Percentiles rank a stretch among this genome's conserved stretches.
Conservation (phyloP, 345 rosid genomes). For the Litchi chinensis region DNA sequence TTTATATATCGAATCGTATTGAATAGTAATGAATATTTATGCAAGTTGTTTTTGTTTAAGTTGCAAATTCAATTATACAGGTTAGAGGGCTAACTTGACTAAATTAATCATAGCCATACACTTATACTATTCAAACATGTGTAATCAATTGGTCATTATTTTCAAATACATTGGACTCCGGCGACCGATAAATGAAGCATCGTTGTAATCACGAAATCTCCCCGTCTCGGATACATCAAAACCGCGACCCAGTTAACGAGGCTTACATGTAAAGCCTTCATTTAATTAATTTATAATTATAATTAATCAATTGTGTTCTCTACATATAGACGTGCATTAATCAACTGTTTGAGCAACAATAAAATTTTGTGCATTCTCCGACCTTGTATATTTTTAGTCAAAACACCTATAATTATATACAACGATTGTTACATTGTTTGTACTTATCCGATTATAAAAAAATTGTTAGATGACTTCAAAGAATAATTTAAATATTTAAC, state of each 20-base stretch:
- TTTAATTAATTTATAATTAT: background rate
- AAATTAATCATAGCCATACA: no score
- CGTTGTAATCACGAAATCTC: conserved; percentile 23
- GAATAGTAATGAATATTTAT: no score
- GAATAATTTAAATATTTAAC: background rate
- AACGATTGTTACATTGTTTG: background rate
- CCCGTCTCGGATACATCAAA: conserved; percentile 11
- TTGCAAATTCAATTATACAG: no score
- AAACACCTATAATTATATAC: background rate
- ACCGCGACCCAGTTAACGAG: background rate
- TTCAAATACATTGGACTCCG: background rate
- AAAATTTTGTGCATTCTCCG: background rate
- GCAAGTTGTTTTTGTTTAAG: no score
- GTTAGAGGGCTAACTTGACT: no score
- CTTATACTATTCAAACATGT: no score
- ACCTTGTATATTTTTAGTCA: background rate
- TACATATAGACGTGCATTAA: conserved; percentile 4
- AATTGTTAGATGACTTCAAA: background rate
- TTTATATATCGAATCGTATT: no score
- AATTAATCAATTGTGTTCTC: background rate
- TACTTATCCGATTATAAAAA: background rate
- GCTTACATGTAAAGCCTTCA: background rate
- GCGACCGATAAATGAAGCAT: conserved; percentile 12
- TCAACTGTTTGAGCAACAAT: background rate
- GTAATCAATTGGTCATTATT: background rate